These are phyloP conservation scores for Populus deltoides DNA, from an alignment of 345 rosid species.

Conservation along the genomic window DNA sequence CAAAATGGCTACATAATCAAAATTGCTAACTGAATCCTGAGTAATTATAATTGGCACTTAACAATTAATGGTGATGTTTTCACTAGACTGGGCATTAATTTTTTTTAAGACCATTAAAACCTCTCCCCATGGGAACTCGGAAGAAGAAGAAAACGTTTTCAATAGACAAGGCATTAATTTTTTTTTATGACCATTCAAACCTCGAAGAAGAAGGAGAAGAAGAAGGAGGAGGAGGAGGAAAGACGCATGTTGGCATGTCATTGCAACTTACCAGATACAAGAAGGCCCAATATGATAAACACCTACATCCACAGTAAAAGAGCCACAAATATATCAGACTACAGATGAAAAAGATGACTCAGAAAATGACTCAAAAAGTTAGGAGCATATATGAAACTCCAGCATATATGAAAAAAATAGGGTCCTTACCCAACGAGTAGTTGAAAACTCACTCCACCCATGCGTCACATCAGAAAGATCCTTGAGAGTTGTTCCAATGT, in stretches of 20 bases:
- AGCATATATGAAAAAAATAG: neutral
- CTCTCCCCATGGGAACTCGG: neutral
- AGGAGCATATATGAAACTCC: neutral
- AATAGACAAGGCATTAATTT: too few species aligned
- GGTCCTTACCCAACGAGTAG: constrained; percentile 75
- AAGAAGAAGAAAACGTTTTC: too few species aligned
- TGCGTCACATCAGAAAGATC: constrained; percentile 98
- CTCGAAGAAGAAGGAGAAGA: too few species aligned
- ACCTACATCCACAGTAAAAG: constrained; percentile 46
- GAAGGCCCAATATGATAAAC: constrained; percentile 54
- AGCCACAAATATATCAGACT: constrained; percentile 8
- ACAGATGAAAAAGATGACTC: neutral
- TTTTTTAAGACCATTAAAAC: neutral
- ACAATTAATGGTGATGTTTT: neutral
- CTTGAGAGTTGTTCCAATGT: constrained; percentile 91
- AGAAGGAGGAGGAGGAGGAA: neutral
- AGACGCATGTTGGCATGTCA: neutral
- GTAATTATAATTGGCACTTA: neutral
- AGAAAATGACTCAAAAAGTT: neutral
- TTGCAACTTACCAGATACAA: constrained; percentile 73
- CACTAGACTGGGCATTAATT: neutral
- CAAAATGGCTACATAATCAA: neutral
- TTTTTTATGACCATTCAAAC: too few species aligned
- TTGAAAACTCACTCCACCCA: constrained; percentile 89
- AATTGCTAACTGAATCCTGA: neutral